Evolutionary conservation across 2,329 filamentous ascomycete genomes (phyloP).

Genomic region (Dactylellina leptospora): DNA sequence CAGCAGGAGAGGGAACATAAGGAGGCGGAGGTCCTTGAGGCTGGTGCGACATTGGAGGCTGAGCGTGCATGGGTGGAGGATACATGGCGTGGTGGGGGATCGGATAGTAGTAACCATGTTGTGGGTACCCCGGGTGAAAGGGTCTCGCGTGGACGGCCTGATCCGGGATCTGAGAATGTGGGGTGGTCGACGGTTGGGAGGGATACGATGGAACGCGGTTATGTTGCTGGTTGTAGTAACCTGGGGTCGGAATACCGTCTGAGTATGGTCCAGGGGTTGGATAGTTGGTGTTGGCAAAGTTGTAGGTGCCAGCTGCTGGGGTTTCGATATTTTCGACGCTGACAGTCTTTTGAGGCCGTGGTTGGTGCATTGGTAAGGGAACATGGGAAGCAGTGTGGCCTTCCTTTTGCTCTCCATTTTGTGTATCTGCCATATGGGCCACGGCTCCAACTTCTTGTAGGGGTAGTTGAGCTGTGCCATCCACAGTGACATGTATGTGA

Average conservation of each 20-base stretch:
- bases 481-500: conserved; percentile 2
- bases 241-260: conserved; percentile 56
- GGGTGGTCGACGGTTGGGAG: conserved; percentile 61
- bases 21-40: conserved; percentile 57
- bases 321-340: conserved; percentile 93
- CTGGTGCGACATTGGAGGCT: conserved; percentile 57
- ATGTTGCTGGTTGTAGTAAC: conserved; percentile 49
- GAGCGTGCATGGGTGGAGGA: conserved; percentile 45
- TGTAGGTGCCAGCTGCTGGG: conserved; percentile 66
- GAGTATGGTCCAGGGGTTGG: conserved; percentile 55
- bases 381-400: conserved; percentile 68
- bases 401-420: conserved; percentile 64
- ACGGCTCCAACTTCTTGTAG: conserved; percentile 12
- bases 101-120: conserved; percentile 48
- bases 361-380: conserved; percentile 82
- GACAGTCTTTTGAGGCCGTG: conserved; percentile 90
- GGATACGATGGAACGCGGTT: conserved; percentile 51
- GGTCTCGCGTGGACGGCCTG: conserved; percentile 88
- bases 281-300: conserved; percentile 68
- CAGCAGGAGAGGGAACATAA: conserved; percentile 56
- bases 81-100: conserved; percentile 51
- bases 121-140: conserved; percentile 79
- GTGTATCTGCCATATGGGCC: background rate
- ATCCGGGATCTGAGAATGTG: conserved; percentile 75
- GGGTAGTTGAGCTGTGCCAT: conserved; percentile 15